phyloP scores from a whole-genome alignment of 805 yeast genomes.

The Candida berthetii region DNA sequence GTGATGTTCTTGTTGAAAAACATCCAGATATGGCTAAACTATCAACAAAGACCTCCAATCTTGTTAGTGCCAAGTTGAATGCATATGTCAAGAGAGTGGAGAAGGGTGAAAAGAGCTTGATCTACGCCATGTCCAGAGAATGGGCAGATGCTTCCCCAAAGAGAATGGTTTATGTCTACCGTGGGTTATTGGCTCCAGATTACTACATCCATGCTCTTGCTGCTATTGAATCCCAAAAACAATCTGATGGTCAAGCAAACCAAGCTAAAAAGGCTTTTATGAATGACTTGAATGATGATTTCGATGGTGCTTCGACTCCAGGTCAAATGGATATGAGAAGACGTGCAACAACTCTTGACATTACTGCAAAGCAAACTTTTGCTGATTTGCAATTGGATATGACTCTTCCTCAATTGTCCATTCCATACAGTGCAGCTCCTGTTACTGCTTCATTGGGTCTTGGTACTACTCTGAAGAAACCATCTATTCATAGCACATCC shows the following conservation, averaged over 20 bases:
- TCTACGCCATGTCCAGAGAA: constrained; percentile 74
- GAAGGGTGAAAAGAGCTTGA: constrained; percentile 69
- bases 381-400: constrained; percentile 30
- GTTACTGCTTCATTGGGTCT: constrained; percentile 60
- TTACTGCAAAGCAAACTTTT: constrained; percentile 30
- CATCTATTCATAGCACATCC: constrained; percentile 26
- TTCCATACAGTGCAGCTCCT: constrained; percentile 73
- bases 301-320: constrained; percentile 3
- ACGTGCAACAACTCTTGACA: constrained; percentile 48
- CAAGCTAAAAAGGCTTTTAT: not conserved
- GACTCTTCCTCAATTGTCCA: constrained; percentile 36
- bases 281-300: constrained; percentile 6
- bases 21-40: constrained; percentile 83
- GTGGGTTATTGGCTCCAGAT: constrained; percentile 73
- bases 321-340: constrained; percentile 26
- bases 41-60: constrained; percentile 73
- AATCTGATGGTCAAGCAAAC: not conserved
- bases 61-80: constrained; percentile 76
- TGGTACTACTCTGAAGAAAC: constrained; percentile 11
- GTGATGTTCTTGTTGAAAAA: constrained; percentile 65
- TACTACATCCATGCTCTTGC: constrained; percentile 66
- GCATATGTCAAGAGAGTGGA: constrained; percentile 84
- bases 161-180: constrained; percentile 82
- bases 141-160: constrained; percentile 91
- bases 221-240: constrained; percentile 37